phyloP scores from a whole-genome alignment of 169 alveolate species.

The Cryptosporidium xiaoi region DNA sequence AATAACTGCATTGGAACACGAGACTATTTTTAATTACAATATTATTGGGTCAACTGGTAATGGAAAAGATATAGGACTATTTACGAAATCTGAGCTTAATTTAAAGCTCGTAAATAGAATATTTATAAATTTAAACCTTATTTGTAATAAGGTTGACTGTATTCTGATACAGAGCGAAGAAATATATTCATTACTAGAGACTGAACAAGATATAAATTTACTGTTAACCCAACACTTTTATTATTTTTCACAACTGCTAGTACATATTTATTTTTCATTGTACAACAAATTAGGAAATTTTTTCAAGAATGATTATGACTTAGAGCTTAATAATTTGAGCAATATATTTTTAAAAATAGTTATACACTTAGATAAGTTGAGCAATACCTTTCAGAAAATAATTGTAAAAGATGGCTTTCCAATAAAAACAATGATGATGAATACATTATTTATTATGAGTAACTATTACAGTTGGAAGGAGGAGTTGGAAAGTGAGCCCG shows the following conservation, averaged over 20 bases:
- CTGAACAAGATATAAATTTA: neutral
- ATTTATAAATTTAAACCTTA: conserved; percentile 2
- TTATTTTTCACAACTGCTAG: conserved; percentile 16
- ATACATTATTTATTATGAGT: conserved; percentile 59
- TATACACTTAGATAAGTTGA: conserved; percentile 25
- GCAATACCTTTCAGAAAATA: conserved; percentile 16
- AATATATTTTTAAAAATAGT: conserved; percentile 14
- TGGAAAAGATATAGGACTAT: conserved; percentile 18
- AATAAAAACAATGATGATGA: conserved; percentile 26
- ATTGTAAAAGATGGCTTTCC: conserved; percentile 17
- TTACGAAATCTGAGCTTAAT: neutral
- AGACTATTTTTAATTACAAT: conserved; percentile 18
- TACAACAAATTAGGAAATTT: neutral
- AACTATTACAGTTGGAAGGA: conserved; percentile 61
- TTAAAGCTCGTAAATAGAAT: neutral
- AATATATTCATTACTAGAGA: neutral
- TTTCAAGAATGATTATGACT: neutral
- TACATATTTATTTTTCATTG: conserved; percentile 31
- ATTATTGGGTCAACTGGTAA: conserved; percentile 57
- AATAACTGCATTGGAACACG: conserved; percentile 29
- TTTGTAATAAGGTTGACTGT: conserved; percentile 8
- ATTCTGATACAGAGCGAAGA: neutral
- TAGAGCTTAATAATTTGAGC: neutral
- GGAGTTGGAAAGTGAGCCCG: conserved; percentile 21
- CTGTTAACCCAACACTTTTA: conserved; percentile 7